Base-by-base conservation (phyloP, 805 yeast species). In the Lachancea waltii region DNA sequence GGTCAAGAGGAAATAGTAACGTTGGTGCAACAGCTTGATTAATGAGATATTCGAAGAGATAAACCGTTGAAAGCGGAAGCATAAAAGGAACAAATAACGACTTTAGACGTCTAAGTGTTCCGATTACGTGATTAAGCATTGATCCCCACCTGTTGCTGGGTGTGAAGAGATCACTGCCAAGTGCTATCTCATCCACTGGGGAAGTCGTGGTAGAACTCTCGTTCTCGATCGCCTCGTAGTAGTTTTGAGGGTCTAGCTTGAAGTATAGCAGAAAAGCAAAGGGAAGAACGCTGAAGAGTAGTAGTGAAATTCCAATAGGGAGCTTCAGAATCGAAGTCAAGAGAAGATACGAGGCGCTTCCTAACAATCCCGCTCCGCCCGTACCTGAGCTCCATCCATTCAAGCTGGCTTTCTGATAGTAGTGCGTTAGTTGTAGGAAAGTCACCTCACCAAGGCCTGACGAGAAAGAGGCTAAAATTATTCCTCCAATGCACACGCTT, bases 11-110 rank as follows among this genome's bases (percentile, higher is more conserved):
- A 52, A 83, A 90, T 6, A 90, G 63, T 30, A 90, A 63, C 0
- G 97, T 89, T 2, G 97, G 97, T 0, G 95, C 72, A 1, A 90
- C 73, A 0, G 95, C 95, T 58, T 90, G 97, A 56, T 90, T 90
- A 43, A 90, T 90, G 16, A 80, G 67, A 54, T 90, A 90, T 54
- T 90, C 97, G 4, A 85, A 76, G 16, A 85, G 63, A 59, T 90
- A 92, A 1, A 90, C 98, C 0, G 87, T 60, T 41, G 81, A 69
- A 25, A 90, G 63, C 0, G 98, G 97, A 2, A 85, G 33, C 90
- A 90, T 87, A 52, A 73, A 90, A 0, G 87, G 87, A 2, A 63
- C 33, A 2, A 79, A 34, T 17, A 79, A 61, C 4, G 72, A 72
- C 41, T 51, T 56, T 9, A 81, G 48, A 24, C 56, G 55, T 1